Evolutionary conservation across 2,329 filamentous ascomycete species (phyloP), one percentile per base, ranked within the genome.

Genomic region (Piedraia hortae): DNA sequence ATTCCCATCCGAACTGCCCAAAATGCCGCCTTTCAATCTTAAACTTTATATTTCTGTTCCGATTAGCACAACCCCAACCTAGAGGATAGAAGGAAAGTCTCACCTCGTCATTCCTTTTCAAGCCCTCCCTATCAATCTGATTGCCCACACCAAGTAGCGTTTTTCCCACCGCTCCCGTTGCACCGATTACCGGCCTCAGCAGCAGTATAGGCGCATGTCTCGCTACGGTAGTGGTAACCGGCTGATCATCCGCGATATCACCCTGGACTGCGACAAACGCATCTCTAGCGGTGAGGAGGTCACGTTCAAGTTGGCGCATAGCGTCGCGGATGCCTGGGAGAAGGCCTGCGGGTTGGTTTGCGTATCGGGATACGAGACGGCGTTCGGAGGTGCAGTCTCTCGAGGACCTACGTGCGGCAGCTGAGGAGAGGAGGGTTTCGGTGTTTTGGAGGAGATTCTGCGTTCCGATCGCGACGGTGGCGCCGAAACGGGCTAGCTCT

Each of bases 181-280:
- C 75, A 1, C 82, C 88, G 35, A 93, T 77, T 3, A 78, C 75
- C 5, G 85, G 85, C 24, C 80, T 56, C 33, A 97, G 62, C 22
- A 97, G 71, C 10, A 93, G 75, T 0, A 80, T 91, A n/a, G 85
- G 85, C 14, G 80, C 78, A 34, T 74, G 63, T 42, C 61, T 69
- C 28, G 69, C 56, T 10, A 97, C 65, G 2, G 71, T 80, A 36
- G 54, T 65, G 8, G 77, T 75, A 1, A 73, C 77, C 2, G 74
- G 77, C 11, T 65, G 62, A 36, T 72, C 78, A 37, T 91, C 78
- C 54, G 89, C 69, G 1, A 89, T 62, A 41, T 93, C 82, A 0
- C 71, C 74, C 1, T 85, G 82, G 12, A 97, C 75, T 1, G 82
- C 85, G 35, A 97, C 82, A 26, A 97, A 77, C 6, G 82, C 85